phyloP scores from a whole-genome alignment of 2,329 filamentous ascomycete genomes.

The Apiospora arundinis region DNA sequence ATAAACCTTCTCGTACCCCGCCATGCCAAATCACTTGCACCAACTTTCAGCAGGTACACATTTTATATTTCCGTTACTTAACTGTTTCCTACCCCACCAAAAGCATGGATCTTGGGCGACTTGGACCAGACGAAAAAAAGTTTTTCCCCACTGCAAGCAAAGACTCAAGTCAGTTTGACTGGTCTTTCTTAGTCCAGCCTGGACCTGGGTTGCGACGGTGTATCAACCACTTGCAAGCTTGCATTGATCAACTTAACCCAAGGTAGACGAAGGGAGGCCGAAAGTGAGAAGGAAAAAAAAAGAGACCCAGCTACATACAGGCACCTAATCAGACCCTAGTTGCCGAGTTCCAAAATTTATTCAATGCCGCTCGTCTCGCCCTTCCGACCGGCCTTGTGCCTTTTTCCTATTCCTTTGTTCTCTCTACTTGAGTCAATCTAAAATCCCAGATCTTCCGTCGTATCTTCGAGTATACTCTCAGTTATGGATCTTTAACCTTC shows the following conservation, averaged over 20 bases:
- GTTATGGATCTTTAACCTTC: slow-evolving; percentile 21
- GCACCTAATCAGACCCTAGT: slow-evolving; percentile 1
- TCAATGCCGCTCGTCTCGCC: slow-evolving; percentile 9
- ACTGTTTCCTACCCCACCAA: slow-evolving; percentile 7
- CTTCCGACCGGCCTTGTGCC: slow-evolving; percentile 3
- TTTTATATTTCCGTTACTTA: not conserved
- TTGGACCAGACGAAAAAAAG: slow-evolving; percentile 5
- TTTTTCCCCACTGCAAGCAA: slow-evolving; percentile 12
- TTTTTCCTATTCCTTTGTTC: slow-evolving; percentile 2
- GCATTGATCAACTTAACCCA: slow-evolving; percentile 8
- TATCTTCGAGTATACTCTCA: not conserved
- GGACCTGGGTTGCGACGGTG: slow-evolving; percentile 11
- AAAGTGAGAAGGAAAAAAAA: not conserved
- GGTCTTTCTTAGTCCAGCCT: not conserved
- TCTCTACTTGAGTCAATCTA: not conserved
- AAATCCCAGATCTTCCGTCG: not conserved
- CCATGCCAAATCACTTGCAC: not conserved
- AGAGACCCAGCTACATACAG: slow-evolving; percentile 15
- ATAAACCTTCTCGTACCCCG: not conserved
- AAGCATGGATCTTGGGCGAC: not conserved
- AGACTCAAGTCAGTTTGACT: slow-evolving; percentile 13
- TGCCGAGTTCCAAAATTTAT: slow-evolving; percentile 12
- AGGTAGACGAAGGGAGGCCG: not conserved
- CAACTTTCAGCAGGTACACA: not conserved
- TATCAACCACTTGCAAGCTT: slow-evolving; percentile 16